phyloP scores from a whole-genome alignment of 805 yeast genomes.

The Wickerhamiella domercqiae region DNA sequence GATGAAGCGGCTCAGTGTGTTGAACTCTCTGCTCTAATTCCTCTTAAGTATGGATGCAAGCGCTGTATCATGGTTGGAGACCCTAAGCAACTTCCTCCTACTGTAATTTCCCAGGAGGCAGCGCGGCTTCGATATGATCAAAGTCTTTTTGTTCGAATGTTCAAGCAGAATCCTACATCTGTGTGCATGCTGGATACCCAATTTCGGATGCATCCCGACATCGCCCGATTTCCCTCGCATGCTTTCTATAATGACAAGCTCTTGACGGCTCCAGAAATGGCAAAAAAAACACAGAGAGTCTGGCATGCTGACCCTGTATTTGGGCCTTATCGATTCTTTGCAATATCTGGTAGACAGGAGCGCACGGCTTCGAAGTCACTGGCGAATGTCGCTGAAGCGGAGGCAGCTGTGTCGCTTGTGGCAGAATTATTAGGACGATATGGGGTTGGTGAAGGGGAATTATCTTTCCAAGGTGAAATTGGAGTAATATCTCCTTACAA shows the following conservation, averaged over 20 bases:
- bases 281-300: conserved; percentile 37
- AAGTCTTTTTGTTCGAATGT: conserved; percentile 89
- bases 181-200: conserved; percentile 74
- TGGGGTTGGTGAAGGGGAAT: conserved; percentile 27
- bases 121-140: conserved; percentile 70
- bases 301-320: conserved; percentile 55
- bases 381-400: conserved; percentile 56
- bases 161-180: conserved; percentile 31
- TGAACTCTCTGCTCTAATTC: conserved; percentile 80
- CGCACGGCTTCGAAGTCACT: conserved; percentile 43
- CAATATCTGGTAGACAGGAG: conserved; percentile 48
- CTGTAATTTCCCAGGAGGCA: conserved; percentile 82
- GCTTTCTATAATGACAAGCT: conserved; percentile 65
- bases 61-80: conserved; percentile 96
- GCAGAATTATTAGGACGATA: conserved; percentile 34
- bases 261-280: conserved; percentile 68
- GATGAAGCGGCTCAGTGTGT: conserved; percentile 98
- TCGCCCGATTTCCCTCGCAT: conserved; percentile 70
- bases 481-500: conserved; percentile 93
- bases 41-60: conserved; percentile 77
- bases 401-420: conserved; percentile 53
- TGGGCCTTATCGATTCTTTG: conserved; percentile 67
- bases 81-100: conserved; percentile 95
- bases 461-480: conserved; percentile 58
- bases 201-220: conserved; percentile 94